Evolutionary conservation across 2,329 filamentous ascomycete genomes (phyloP).

Genomic region (Colletotrichum magnum): DNA sequence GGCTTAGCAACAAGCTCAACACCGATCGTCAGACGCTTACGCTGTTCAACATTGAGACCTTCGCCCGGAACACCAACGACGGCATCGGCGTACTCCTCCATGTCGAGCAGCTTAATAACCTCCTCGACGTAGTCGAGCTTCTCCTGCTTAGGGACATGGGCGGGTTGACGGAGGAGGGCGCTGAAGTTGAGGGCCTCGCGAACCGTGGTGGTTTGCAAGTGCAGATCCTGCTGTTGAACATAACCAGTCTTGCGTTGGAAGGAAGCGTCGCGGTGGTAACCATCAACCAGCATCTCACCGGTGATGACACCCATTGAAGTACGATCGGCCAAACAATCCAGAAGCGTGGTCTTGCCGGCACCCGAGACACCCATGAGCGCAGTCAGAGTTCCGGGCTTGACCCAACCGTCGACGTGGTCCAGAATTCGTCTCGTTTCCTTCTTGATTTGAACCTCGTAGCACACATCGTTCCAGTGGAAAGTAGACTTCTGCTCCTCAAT

Average conservation of each 20-base stretch:
- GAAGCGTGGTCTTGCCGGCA: constrained; percentile 93
- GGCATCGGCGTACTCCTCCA: constrained; percentile 91
- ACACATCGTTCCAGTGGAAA: constrained; percentile 89
- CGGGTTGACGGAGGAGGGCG: constrained; percentile 87
- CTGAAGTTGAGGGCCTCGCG: constrained; percentile 91
- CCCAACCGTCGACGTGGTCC: constrained; percentile 91
- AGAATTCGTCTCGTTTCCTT: constrained; percentile 80
- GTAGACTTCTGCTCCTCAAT: constrained; percentile 76
- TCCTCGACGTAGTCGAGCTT: constrained; percentile 92
- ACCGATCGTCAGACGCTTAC: constrained; percentile 89
- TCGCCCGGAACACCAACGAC: constrained; percentile 92
- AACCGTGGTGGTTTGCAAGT: constrained; percentile 86
- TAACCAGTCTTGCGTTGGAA: constrained; percentile 96
- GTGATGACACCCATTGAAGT: constrained; percentile 90
- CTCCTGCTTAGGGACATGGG: constrained; percentile 78
- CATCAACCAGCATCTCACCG: constrained; percentile 82
- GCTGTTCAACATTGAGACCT: constrained; percentile 81
- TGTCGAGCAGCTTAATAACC: constrained; percentile 90
- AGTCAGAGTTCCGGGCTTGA: constrained; percentile 91
- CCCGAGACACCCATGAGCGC: constrained; percentile 93
- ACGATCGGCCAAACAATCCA: constrained; percentile 88
- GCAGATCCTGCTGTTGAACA: constrained; percentile 93
- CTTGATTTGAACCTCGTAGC: constrained; percentile 85
- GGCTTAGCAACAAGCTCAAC: constrained; percentile 97
- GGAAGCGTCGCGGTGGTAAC: constrained; percentile 78